A percentile compares a stretch with the other conserved stretches of the same genome.
These are phyloP conservation scores for Selenicereus undatus DNA, from an alignment of 148 eudicot genomes.

Conservation along the genomic window DNA sequence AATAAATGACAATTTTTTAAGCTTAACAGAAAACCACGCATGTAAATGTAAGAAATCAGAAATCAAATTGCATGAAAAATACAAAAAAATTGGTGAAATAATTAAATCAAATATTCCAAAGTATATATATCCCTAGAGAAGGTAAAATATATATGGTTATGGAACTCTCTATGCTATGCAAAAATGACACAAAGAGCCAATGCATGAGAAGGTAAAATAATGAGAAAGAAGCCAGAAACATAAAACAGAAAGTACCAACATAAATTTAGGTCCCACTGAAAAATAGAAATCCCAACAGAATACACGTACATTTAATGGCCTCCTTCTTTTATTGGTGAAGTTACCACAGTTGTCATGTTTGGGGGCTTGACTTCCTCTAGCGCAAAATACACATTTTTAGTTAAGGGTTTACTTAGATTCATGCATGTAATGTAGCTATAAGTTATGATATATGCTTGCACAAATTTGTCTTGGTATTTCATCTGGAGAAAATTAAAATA, in stretches of 20 bases:
- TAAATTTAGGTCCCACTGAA: constrained; percentile 23
- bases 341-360: constrained; percentile 10
- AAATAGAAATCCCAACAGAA: constrained; percentile 23
- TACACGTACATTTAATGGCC: constrained; percentile 17
- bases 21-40: no score
- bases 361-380: constrained; percentile 6
- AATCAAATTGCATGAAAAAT: no score
- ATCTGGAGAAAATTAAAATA: not conserved
- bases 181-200: constrained; percentile 10
- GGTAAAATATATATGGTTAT: no score
- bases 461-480: not conserved
- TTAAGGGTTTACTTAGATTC: not conserved
- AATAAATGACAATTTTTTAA: no score
- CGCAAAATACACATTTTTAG: constrained; percentile 1
- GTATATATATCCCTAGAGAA: no score
- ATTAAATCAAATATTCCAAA: no score
- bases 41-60: no score
- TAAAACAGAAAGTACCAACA: constrained; percentile 30
- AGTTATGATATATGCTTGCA: not conserved
- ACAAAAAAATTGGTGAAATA: no score
- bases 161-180: not conserved
- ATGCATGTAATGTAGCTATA: not conserved
- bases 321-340: constrained; percentile 15
- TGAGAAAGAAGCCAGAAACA: constrained; percentile 22
- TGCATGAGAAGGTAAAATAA: constrained; percentile 15